Evolutionary conservation across 257 asterid species (phyloP).

Genomic region (Plantago ovata): DNA sequence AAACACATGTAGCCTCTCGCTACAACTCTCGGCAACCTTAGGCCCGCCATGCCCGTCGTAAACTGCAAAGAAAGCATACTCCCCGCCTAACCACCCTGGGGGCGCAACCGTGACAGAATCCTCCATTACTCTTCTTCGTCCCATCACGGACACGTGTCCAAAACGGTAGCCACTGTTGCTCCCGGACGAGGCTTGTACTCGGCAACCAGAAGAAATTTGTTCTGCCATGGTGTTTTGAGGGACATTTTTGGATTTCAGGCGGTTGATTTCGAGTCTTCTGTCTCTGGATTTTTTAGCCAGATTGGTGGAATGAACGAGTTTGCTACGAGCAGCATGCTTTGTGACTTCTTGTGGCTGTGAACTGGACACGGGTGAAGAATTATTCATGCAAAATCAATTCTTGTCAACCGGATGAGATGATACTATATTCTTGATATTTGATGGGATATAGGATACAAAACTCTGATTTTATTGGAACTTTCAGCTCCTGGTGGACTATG

Average conservation of each 20-base stretch:
- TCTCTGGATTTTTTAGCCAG: not conserved
- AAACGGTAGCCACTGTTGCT: not conserved
- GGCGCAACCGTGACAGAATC: slow-evolving; percentile 40
- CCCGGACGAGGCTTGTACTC: not conserved
- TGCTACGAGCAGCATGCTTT: not conserved
- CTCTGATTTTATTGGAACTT: no score
- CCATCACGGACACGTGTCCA: slow-evolving; percentile 50
- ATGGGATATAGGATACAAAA: no score
- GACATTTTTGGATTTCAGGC: not conserved
- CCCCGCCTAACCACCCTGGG: slow-evolving; percentile 22
- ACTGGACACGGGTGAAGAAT: no score
- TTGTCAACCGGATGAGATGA: no score
- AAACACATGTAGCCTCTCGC: slow-evolving; percentile 35
- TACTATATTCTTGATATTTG: no score
- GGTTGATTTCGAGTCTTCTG: not conserved
- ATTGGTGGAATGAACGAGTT: not conserved
- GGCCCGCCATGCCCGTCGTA: slow-evolving; percentile 59
- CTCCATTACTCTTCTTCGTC: slow-evolving; percentile 60
- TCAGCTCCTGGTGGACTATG: no score
- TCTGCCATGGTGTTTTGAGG: no score
- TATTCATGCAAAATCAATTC: no score
- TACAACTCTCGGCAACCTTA: slow-evolving; percentile 40
- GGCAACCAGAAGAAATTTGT: not conserved
- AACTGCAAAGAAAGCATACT: slow-evolving; percentile 41
- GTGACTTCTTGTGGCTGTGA: not conserved